These are phyloP conservation scores for Lasiodiplodia citricola DNA, from an alignment of 2,329 filamentous ascomycete genomes.

Conservation along the genomic window DNA sequence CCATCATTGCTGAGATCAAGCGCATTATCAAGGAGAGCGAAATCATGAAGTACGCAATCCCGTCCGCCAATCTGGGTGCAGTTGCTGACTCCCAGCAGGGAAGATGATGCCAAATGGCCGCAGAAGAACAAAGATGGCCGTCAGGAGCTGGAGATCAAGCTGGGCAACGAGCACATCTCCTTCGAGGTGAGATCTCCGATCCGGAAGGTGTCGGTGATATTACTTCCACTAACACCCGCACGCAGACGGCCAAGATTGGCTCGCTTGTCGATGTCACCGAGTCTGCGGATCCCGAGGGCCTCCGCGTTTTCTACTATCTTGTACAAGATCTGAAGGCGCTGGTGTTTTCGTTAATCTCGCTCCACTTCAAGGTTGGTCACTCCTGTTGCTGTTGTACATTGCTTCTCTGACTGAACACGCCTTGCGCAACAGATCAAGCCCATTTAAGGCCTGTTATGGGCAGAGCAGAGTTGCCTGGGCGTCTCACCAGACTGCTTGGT, in stretches of 20 bases:
- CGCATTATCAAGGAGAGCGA: slow-evolving; percentile 96
- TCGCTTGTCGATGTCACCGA: slow-evolving; percentile 96
- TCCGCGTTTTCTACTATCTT: slow-evolving; percentile 97
- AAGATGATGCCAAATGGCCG: slow-evolving; percentile 98
- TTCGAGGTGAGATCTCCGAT: slow-evolving; percentile 75
- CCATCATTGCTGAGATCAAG: slow-evolving; percentile 92
- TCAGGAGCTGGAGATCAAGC: slow-evolving; percentile 91
- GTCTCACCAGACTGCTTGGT: neutral
- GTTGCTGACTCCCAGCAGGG: slow-evolving; percentile 59
- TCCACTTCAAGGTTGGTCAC: slow-evolving; percentile 84
- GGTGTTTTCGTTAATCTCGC: slow-evolving; percentile 92
- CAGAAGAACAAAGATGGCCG: slow-evolving; percentile 99
- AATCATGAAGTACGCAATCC: slow-evolving; percentile 81
- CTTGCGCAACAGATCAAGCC: slow-evolving; percentile 66
- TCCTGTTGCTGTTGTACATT: neutral
- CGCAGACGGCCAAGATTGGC: slow-evolving; percentile 94
- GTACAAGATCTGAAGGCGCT: slow-evolving; percentile 97
- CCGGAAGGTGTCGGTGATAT: neutral
- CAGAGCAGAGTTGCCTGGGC: neutral
- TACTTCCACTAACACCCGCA: neutral
- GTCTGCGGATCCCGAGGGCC: slow-evolving; percentile 91
- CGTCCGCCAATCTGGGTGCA: neutral
- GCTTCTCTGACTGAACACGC: neutral
- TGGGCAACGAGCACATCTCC: slow-evolving; percentile 95
- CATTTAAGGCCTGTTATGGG: slow-evolving; percentile 54